Base-by-base conservation (phyloP, 2,329 filamentous ascomycete genomes). In the Neonectria punicea region DNA sequence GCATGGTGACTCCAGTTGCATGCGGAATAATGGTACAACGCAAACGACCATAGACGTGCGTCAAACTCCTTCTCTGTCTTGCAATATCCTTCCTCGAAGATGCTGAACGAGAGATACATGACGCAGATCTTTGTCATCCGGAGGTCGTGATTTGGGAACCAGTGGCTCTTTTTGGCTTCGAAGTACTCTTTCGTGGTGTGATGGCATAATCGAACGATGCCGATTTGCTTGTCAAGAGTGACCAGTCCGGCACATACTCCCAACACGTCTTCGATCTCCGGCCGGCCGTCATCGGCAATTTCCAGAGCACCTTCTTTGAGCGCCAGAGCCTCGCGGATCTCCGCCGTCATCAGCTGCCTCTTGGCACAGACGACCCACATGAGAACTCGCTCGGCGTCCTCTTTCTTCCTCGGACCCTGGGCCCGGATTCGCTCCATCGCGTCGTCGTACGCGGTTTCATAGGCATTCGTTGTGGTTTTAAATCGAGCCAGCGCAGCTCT, bases 121-220 rank as follows among this genome's bases (percentile, higher is more conserved):
- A 79, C 30, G 56, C 80, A 84, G 2, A 58, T 66, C 5, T 39
- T 61, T 0, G 74, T 62, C 3, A 84, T 76, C 0, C 74, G 10
- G 0, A 1, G 4, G 4, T 81, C 60, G 0, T 75, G 73, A n/a
- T 71, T n/a, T 0, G 73, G 74, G 57, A 84, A 78, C 72, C 76
- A 80, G 0, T 7, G 13, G 8, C 60, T 43, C 1, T 62, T 78
- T 8, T 34, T 34, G 10, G 66, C 49, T n/a, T 79, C 70, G 32
- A 85, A 77, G 63, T 82, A 85, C 47, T 84, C 79, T 47, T 83
- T 78, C 0, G 80, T 75, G 0, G 82, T 83, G 61, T 81, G 81
- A 61, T 85, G 82, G 1, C 82, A 80, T 0, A 85, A 63, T 1
- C 80, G 75, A 7, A 84, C 73, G 18, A 80, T 72, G 11, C 71